These are phyloP conservation scores for Entomortierella beljakovae DNA, from an alignment of 192 early-diverging fungal genomes.

Conservation along the genomic window DNA sequence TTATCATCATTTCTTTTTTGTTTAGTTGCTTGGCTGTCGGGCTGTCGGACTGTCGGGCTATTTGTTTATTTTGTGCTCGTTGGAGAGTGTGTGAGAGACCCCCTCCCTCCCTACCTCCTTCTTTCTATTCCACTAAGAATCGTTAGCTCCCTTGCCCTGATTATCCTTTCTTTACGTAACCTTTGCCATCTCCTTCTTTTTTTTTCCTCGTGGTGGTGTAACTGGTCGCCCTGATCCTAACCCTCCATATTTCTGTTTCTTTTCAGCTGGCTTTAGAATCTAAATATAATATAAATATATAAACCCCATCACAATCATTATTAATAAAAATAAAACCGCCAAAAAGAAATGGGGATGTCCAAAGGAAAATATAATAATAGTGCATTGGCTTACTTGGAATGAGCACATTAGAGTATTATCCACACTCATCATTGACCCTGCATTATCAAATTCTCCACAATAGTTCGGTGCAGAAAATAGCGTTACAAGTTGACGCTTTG, in stretches of 20 bases:
- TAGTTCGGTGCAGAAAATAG: constrained; percentile 97
- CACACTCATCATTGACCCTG: constrained; percentile 91
- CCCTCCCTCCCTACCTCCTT: neutral
- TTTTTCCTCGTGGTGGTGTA: constrained; percentile 79
- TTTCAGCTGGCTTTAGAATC: constrained; percentile 97
- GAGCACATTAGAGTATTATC: constrained; percentile 89
- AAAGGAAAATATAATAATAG: too few relatives aligned
- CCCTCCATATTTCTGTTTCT: constrained; percentile 82
- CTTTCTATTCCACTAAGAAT: neutral
- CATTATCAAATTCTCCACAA: constrained; percentile 93
- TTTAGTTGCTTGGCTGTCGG: neutral
- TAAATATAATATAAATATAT: constrained; percentile 33
- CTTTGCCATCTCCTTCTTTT: constrained; percentile 63
- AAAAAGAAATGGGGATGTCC: neutral
- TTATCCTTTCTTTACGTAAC: constrained; percentile 17
- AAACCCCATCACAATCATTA: neutral
- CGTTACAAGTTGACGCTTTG: constrained; percentile 94
- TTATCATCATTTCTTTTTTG: neutral
- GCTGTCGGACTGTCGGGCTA: too few relatives aligned
- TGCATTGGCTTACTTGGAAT: constrained; percentile 81
- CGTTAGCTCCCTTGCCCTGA: neutral
- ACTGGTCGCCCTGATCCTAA: constrained; percentile 73
- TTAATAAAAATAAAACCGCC: neutral
- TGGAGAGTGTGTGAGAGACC: too few relatives aligned
- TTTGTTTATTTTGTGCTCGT: neutral